phyloP scores from a whole-genome alignment of 176 grass and related monocot species.

The Pontederia crassipes region DNA sequence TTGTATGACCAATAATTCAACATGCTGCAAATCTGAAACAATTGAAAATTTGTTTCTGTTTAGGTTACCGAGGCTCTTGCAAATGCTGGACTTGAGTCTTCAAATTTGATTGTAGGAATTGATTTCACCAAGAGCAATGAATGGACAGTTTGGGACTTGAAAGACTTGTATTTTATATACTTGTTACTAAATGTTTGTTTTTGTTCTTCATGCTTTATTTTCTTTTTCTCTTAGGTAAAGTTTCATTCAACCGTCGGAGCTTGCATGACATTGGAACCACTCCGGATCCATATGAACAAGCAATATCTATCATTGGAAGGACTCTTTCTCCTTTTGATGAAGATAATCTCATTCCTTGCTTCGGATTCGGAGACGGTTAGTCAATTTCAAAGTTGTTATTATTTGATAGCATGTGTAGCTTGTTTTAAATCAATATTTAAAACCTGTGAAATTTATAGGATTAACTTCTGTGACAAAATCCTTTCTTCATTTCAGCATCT shows the following conservation, averaged over 20 bases:
- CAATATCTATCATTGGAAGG: slow-evolving; percentile 14
- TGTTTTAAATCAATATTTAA: too few relatives aligned
- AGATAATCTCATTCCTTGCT: slow-evolving; percentile 15
- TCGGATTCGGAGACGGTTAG: slow-evolving; percentile 7
- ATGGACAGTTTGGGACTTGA: slow-evolving; percentile 2
- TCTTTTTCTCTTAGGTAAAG: slow-evolving; percentile 5
- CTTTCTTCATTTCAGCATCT: not conserved
- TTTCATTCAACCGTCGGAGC: slow-evolving; percentile 9
- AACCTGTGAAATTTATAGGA: too few relatives aligned
- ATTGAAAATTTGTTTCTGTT: not conserved
- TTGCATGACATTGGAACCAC: slow-evolving; percentile 1
- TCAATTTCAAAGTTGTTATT: not conserved
- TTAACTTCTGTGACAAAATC: too few relatives aligned
- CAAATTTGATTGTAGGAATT: slow-evolving; percentile 4
- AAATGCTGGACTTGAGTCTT: slow-evolving; percentile 4
- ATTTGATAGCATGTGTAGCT: not conserved
- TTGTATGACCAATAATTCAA: not conserved
- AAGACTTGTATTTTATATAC: not conserved
- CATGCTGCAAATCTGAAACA: not conserved
- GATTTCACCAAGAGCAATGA: slow-evolving; percentile 16
- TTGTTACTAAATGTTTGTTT: too few relatives aligned
- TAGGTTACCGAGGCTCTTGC: slow-evolving; percentile 11
- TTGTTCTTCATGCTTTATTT: too few relatives aligned
- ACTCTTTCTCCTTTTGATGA: slow-evolving; percentile 12
- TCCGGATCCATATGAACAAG: not conserved